Base-by-base conservation (phyloP, 768 basidiomycete genomes). In the Psilocybe azurescens region DNA sequence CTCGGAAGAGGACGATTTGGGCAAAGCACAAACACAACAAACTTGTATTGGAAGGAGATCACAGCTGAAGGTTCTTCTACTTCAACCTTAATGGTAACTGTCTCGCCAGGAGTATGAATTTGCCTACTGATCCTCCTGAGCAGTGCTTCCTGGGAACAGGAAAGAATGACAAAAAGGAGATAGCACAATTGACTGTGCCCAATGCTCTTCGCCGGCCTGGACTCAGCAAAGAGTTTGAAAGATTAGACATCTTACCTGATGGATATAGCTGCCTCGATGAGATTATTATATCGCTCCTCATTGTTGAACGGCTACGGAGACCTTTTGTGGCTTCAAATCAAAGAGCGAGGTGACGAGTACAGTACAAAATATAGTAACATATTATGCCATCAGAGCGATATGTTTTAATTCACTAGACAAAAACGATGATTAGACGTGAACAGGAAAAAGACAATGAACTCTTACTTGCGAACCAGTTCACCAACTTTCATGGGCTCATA, bases 401-500 rank as follows among this genome's bases (percentile, higher is more conserved):
- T 94, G 86, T 68, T 83, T 89, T 68, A 95, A 76, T 78, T 94
- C 93, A 67, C 93, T 94, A 68, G 5, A 62, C 16, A 29, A 41
- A 54, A 32, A 24, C 24, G 24, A 24, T 24, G 57, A 20, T 51
- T 13, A 58, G n/a, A 32, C 46, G n/a, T 16, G 53, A 54, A 57
- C 36, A 16, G 30, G 36, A 30, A 52, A 62, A 39, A 49, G 20
- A 18, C 8, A 29, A 9, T 9, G 36, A 65, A 5, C 13, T 70
- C 87, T 70, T 68, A 93, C 91, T 87, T 89, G 70, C 89, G 88
- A 24, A 98, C 94, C 67, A 95, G 93, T 70, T 93, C 86, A 4
- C 95, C 95, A 47, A 95, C 95, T 71, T 93, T 90, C 88, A 96
- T 91, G 8, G 83, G 83, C 63, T 83, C 82, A 71, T 91, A 94